Evolutionary conservation across 257 asterid species (phyloP).

Genomic region (Salvia miltiorrhiza): DNA sequence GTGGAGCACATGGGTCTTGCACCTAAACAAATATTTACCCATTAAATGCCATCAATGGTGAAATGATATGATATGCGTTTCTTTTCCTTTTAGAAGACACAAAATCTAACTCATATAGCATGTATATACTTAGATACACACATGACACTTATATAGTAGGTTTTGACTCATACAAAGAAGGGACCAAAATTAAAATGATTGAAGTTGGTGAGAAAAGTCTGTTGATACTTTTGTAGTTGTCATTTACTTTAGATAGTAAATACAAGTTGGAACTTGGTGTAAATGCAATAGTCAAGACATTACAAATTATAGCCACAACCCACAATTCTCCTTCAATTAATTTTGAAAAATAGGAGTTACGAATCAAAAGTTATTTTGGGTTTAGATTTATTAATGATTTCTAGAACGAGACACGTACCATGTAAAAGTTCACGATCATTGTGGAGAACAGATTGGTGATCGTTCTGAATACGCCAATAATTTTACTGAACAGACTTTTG

Average conservation of each 20-base stretch:
- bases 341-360: background rate
- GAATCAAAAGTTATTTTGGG: background rate
- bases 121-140: background rate
- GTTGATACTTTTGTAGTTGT: constrained; percentile 11
- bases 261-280: background rate
- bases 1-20: too few relatives aligned
- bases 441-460: too few relatives aligned
- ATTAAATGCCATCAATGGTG: constrained; percentile 8
- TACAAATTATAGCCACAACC: background rate
- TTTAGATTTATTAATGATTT: too few relatives aligned
- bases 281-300: background rate
- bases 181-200: constrained; percentile 9
- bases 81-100: background rate
- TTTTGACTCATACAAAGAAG: background rate
- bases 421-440: too few relatives aligned
- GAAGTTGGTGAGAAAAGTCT: constrained; percentile 15
- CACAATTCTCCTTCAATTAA: background rate
- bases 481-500: too few relatives aligned
- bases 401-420: too few relatives aligned
- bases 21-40: too few relatives aligned
- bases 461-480: too few relatives aligned
- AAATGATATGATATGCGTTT: background rate
- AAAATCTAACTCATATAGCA: background rate
- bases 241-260: constrained; percentile 5
- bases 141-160: background rate